Conservation (phyloP, 495 filamentous ascomycete genomes). For the Niebla homalea region DNA sequence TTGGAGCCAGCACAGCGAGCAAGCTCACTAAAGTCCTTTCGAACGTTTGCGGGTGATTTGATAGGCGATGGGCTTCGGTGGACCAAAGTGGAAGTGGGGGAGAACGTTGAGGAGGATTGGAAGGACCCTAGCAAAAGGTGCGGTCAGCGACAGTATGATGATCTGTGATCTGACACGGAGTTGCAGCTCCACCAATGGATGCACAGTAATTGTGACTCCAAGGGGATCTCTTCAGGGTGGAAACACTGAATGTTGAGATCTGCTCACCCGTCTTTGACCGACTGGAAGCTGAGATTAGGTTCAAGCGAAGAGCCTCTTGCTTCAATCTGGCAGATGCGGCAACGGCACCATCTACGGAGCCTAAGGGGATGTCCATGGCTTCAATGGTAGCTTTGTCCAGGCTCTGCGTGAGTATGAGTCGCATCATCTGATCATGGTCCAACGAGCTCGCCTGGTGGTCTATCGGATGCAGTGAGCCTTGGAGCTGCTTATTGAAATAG, state of each 20-base stretch:
- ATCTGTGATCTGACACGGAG: no score
- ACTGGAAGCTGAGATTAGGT: not conserved
- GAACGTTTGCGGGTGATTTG: no score
- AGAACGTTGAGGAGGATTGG: no score
- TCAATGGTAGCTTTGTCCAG: not conserved
- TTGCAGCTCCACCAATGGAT: no score
- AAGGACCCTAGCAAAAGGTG: no score
- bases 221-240: no score
- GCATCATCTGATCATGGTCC: not conserved
- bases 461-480: not conserved
- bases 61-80: no score
- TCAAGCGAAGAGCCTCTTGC: not conserved
- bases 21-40: no score
- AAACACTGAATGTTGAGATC: no score
- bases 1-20: not conserved
- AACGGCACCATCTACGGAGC: not conserved
- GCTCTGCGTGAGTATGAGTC: slow-evolving; percentile 1
- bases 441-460: not conserved
- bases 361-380: not conserved
- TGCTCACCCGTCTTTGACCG: not conserved
- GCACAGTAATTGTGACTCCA: no score
- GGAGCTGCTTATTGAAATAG: slow-evolving; percentile 5
- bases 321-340: not conserved
- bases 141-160: no score
- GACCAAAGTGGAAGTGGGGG: no score